Evolutionary conservation across 2,329 filamentous ascomycete genomes (phyloP), one percentile per base, ranked within the genome.

Genomic region (Aspergillus viridinutans): DNA sequence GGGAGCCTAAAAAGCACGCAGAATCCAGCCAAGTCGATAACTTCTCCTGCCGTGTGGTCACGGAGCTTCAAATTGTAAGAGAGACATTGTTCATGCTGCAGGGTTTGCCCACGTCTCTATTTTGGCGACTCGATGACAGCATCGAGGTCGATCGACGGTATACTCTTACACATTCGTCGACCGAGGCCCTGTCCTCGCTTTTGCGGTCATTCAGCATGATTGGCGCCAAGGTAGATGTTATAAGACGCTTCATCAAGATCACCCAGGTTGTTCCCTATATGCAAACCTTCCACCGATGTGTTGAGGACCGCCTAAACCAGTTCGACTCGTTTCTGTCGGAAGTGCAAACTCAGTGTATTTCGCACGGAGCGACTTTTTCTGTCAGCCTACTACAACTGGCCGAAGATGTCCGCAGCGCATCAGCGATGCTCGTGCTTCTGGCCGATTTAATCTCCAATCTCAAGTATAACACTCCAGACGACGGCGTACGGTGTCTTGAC

Each of bases 71-170:
- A 61, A 78, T 87, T 10, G 76, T 92, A 26, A 85, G 91, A 50
- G 92, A 97, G 67, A 83, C 85, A 0, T 78, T 97, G 0, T 93
- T 90, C 66, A 95, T 97, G 90, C 81, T 97, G 0, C 84, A 85
- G 54, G 92, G 92, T 0, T 76, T 94, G 3, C 83, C 86, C 5
- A 93, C 89, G 2, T 87, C 85, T 1, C 69, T 96, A 1, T 96
- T 92, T 65, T 62, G 72, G 77, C 63, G 69, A 53, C 32, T 71
- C 21, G 69, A 73, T 38, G 63, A 68, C 38, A 60, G 57, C 3
- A 62, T 76, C n/a, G 66, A 69, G 56, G 62, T 78, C 45, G 74
- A 77, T 51, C 64, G 72, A 25, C 68, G 69, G 54, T 76, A 77
- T 63, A 63, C 60, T 23, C 55, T 74, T 26, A 58, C 58, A 9